A percentile compares a stretch with the other conserved stretches of the same genome.
Evolutionary conservation across 768 basidiomycete species (phyloP).

Genomic region (Suillus occidentalis): DNA sequence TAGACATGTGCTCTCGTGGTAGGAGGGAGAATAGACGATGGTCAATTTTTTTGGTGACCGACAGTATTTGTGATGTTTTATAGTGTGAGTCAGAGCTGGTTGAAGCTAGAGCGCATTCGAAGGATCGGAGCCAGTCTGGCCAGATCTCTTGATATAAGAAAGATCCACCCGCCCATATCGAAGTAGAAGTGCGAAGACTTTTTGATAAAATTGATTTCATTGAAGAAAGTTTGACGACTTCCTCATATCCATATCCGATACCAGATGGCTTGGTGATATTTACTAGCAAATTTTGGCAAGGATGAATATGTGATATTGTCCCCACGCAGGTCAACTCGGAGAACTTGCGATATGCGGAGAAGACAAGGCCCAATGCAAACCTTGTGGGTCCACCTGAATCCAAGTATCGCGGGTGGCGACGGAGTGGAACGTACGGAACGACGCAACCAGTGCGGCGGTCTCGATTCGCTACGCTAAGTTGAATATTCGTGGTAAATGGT

Average conservation of each 20-base stretch:
- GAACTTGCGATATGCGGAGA: neutral
- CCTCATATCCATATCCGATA: neutral
- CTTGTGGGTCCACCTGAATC: neutral
- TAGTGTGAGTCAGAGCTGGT: neutral
- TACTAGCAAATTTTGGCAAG: neutral
- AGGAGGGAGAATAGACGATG: too few species aligned
- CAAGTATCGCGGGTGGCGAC: neutral
- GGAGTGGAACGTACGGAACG: neutral
- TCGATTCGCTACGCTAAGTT: neutral
- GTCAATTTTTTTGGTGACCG: neutral
- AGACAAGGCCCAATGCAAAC: neutral
- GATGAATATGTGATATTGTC: neutral
- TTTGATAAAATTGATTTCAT: neutral
- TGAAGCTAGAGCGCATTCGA: neutral
- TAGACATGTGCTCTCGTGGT: neutral
- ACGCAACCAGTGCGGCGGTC: neutral
- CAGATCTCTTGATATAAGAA: neutral
- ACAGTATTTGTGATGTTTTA: neutral
- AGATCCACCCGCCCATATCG: neutral
- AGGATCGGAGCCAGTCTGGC: neutral
- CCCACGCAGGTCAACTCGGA: neutral
- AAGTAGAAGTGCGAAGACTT: neutral
- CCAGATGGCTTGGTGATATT: neutral
- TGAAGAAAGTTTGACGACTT: neutral
- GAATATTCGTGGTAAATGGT: neutral